phyloP scores from a whole-genome alignment of 345 rosid genomes.

The Ceriops decandra region DNA sequence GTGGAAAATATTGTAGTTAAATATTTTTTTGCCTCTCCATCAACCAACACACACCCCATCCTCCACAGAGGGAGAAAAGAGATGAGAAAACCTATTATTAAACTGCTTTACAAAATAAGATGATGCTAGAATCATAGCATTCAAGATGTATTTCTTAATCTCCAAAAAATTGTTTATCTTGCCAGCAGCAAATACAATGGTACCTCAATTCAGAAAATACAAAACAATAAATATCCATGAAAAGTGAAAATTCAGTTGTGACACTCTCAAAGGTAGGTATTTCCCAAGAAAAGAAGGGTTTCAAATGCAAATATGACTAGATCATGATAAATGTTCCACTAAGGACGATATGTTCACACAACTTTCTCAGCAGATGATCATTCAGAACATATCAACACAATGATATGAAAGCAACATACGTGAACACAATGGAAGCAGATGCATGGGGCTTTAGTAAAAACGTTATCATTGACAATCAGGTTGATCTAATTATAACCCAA shows the following conservation, averaged over 20 bases:
- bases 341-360: not conserved
- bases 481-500: not conserved
- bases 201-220: no score
- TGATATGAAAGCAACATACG: not conserved
- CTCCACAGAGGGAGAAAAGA: no score
- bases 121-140: not conserved
- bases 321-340: not conserved
- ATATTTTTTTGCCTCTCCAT: no score
- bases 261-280: no score
- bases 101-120: no score
- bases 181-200: no score
- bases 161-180: not conserved
- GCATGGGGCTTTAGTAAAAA: not conserved
- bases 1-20: no score
- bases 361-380: not conserved
- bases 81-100: no score
- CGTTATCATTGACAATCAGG: not conserved
- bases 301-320: not conserved
- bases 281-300: not conserved
- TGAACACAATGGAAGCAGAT: not conserved
- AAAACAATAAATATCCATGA: no score
- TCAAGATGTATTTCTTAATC: constrained; percentile 7
- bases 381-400: not conserved
- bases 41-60: no score
- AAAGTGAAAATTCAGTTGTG: no score